Base-by-base conservation (phyloP, 2,329 filamentous ascomycete genomes). In the Monosporascus sp. region DNA sequence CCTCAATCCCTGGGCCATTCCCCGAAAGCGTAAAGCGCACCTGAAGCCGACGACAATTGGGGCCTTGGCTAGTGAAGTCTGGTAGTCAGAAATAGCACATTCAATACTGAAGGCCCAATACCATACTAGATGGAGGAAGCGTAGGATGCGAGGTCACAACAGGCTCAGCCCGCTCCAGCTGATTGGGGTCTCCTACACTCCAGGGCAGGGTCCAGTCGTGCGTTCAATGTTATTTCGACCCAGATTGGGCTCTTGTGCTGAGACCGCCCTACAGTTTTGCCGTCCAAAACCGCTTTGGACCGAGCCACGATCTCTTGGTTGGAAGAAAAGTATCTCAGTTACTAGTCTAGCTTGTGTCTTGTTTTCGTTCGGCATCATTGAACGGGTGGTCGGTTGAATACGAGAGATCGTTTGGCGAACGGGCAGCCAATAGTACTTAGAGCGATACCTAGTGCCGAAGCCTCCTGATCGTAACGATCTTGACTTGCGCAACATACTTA, bases 21-120 rank as follows among this genome's bases (percentile, higher is more conserved):
- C 58, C 57, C 53, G 57, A 58, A 57, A 54, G 51, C 53, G 51
- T 39, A 57, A 56, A 54, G 54, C 55, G 42, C 49, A 42, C 24
- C 49, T 47, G 24, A 50, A 47, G 47, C 38, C 36, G 47, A 22
- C 49, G 31, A 36, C 57, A 45, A 62, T 62, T 62, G 58, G 59
- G 54, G 11, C 6, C 47, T 44, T 57, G 49, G 50, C 48, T 55
- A 51, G 47, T 49, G 15, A 44, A 34, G 25, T 31, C 5, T 17
- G 18, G 20, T 52, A n/a, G 31, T 39, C 53, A 54, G 51, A 51
- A 51, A 51, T 50, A 44, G 24, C 53, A 45, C 46, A 15, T 15
- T 20, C 25, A 25, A 9, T 34, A 3, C 51, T 52, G 51, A 51
- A 27, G 48, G 41, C 25, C 25, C 45, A 2, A 48, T 52, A 17